Evolutionary conservation across 179 eudicot species (phyloP), one percentile per base, ranked within the genome.

Genomic region (Silene noctiflora): DNA sequence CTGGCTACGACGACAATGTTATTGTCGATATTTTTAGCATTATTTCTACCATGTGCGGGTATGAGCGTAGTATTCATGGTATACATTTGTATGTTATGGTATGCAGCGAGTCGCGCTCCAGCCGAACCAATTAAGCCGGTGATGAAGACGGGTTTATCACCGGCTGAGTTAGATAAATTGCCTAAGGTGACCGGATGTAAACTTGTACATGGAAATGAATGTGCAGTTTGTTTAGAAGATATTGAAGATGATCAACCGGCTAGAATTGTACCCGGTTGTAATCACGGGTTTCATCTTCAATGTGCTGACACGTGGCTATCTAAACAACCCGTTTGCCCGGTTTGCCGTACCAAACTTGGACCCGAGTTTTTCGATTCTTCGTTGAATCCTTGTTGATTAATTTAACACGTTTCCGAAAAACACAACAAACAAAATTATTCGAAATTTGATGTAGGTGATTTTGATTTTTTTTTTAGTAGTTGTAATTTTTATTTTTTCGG

Each of bases 271-370:
- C 97, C 97, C 68, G 95, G 92, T 75, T 91, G 97, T 78, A 91
- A 91, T 76, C 97, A 91, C 65, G 97, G 94, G 63, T 91, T 91
- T 55, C 97, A 91, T 69, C 75, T 88, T 1, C 70, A 74, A 8
- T 91, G 97, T 51, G 95, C 89, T 14, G 97, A 91, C 39, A 84
- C 90, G 1, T 91, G 97, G 97, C 85, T 91, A 0, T 61, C 92
- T 1, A 83, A 77, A 69, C 79, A 89, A 74, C 76, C 92, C 6
- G 87, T 86, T 78, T 91, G 97, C 69, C 97, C 97, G 6, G 83
- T 91, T 76, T 91, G 97, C 11, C 69, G 97, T 29, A 79, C 85
- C 60, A 83, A 91, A 68, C 87, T 91, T 24, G 85, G 78, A 44
- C 88, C 89, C 3, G 85, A 85, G 67, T 65, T 87, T 16, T 76